phyloP scores from a whole-genome alignment of 352 stramenopile species.

The Pythium biforme region DNA sequence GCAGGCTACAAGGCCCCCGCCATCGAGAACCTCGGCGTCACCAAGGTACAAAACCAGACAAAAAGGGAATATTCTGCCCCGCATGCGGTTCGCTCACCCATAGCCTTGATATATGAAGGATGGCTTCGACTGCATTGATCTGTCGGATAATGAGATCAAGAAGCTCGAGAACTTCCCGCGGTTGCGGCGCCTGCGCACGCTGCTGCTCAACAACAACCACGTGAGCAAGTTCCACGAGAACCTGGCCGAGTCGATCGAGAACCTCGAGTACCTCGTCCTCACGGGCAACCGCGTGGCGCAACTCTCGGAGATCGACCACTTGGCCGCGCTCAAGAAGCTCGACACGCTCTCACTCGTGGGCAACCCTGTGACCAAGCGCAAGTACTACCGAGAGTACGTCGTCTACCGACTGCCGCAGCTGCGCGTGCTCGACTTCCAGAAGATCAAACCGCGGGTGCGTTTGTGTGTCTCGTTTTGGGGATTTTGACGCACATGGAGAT shows the following conservation, averaged over 20 bases:
- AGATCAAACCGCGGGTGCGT: constrained; percentile 68
- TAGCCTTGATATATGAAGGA: constrained; percentile 45
- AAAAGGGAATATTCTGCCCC: neutral
- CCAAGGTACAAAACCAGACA: constrained; percentile 48
- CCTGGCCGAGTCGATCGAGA: constrained; percentile 73
- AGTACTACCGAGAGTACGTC: constrained; percentile 92
- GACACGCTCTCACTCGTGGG: constrained; percentile 80
- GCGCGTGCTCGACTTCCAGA: constrained; percentile 85
- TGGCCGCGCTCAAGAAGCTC: constrained; percentile 80
- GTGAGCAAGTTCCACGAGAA: constrained; percentile 84
- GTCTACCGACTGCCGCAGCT: constrained; percentile 89
- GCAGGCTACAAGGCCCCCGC: constrained; percentile 89
- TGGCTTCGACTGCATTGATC: constrained; percentile 92
- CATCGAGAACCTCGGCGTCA: constrained; percentile 93
- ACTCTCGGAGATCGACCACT: constrained; percentile 81
- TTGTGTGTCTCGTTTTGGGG: no score
- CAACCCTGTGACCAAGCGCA: constrained; percentile 89
- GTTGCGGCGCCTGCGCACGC: constrained; percentile 84
- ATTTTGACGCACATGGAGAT: neutral
- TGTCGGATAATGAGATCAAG: constrained; percentile 95
- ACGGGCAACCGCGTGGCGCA: constrained; percentile 87
- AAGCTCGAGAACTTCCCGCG: constrained; percentile 94
- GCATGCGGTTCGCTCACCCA: neutral
- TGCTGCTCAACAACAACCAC: constrained; percentile 93
- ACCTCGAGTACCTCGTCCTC: constrained; percentile 89